phyloP scores from a whole-genome alignment of 2,329 filamentous ascomycete species.

The Sporothrix euskadiensis region DNA sequence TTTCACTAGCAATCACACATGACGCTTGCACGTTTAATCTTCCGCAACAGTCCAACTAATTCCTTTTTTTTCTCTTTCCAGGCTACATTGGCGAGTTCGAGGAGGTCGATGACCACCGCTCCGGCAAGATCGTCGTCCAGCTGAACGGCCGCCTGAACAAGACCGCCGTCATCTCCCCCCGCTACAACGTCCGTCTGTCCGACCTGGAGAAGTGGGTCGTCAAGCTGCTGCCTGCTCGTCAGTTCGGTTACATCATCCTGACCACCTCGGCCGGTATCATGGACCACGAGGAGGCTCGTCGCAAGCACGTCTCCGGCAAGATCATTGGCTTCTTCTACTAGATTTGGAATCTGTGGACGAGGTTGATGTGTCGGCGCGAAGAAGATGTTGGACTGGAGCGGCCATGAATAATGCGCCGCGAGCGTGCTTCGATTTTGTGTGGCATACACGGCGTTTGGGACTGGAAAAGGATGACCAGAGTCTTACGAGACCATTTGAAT shows the following conservation, averaged over 20 bases:
- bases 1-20: constrained; percentile 46
- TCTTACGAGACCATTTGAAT: constrained; percentile 23
- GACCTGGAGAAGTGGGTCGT: constrained; percentile 99
- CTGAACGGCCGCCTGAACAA: constrained; percentile 98
- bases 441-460: constrained; percentile 36
- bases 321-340: constrained; percentile 99
- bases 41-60: constrained; percentile 78
- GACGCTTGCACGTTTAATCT: constrained; percentile 90
- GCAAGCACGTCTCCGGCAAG: constrained; percentile 98
- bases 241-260: constrained; percentile 99
- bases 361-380: background rate
- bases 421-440: constrained; percentile 26
- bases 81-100: constrained; percentile 99
- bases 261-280: constrained; percentile 99
- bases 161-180: constrained; percentile 97
- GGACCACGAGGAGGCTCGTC: constrained; percentile 99
- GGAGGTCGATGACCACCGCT: constrained; percentile 98
- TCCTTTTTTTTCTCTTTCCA: constrained; percentile 44
- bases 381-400: constrained; percentile 3
- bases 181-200: constrained; percentile 97
- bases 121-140: constrained; percentile 99
- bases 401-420: constrained; percentile 10
- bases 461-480: constrained; percentile 27
- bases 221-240: constrained; percentile 98
- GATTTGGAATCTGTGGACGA: background rate